These are phyloP conservation scores for Fusarium continuum DNA, from an alignment of 2,329 filamentous ascomycete species.

Conservation along the genomic window DNA sequence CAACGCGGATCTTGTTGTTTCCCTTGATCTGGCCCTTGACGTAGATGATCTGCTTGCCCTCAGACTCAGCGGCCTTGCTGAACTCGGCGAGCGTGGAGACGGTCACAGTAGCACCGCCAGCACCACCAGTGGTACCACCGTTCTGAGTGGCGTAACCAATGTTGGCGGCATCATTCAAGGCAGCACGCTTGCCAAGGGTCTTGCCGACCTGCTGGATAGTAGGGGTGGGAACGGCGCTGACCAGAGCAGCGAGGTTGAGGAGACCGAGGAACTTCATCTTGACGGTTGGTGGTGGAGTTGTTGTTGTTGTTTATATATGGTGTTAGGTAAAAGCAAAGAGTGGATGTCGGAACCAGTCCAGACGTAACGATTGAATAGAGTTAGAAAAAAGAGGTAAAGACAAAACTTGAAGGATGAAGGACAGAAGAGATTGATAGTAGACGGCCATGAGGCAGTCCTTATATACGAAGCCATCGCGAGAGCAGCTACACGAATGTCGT, in stretches of 20 bases:
- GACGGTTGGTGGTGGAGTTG: slow-evolving; percentile 1
- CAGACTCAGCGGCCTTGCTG: slow-evolving; percentile 56
- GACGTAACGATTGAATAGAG: slow-evolving; percentile 35
- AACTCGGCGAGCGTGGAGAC: slow-evolving; percentile 55
- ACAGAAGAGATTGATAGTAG: not conserved
- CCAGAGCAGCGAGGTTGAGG: slow-evolving; percentile 45
- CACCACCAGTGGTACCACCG: slow-evolving; percentile 59
- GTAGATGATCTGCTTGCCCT: slow-evolving; percentile 53
- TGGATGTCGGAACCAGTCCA: slow-evolving; percentile 34
- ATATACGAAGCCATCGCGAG: slow-evolving; percentile 33
- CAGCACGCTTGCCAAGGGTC: slow-evolving; percentile 48
- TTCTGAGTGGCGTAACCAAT: slow-evolving; percentile 50
- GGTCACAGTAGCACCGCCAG: slow-evolving; percentile 59
- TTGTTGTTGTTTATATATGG: not conserved
- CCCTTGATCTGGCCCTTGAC: slow-evolving; percentile 55
- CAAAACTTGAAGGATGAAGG: slow-evolving; percentile 25
- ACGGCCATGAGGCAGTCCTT: slow-evolving; percentile 3
- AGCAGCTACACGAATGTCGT: not conserved
- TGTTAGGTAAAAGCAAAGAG: slow-evolving; percentile 9
- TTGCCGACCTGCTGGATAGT: slow-evolving; percentile 43
- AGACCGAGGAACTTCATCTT: slow-evolving; percentile 49
- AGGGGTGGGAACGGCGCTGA: slow-evolving; percentile 45
- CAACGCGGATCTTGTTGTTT: slow-evolving; percentile 51
- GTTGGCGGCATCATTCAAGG: slow-evolving; percentile 49
- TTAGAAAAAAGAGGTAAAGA: slow-evolving; percentile 13